These are phyloP conservation scores for Buddleja alternifolia DNA, from an alignment of 257 asterid species.

Conservation along the genomic window DNA sequence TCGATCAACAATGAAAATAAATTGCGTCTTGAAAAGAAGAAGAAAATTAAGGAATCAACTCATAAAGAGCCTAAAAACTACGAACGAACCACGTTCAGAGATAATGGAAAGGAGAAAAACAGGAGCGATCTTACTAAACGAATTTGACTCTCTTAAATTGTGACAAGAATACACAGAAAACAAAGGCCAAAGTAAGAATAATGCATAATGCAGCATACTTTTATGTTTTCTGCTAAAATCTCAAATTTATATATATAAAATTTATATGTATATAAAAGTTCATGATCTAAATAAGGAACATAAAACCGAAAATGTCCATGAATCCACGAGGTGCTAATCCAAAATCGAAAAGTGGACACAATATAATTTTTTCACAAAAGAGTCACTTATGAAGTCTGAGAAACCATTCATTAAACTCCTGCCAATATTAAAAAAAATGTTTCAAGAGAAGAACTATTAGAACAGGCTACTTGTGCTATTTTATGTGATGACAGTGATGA, in stretches of 20 bases:
- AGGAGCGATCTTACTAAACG: background rate
- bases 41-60: background rate
- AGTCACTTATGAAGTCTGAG: background rate
- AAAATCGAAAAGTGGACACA: background rate
- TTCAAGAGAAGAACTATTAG: background rate
- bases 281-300: no score
- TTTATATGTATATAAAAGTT: no score
- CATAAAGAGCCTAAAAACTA: background rate
- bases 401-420: background rate
- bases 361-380: background rate
- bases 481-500: background rate
- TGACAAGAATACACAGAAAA: background rate
- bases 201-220: background rate
- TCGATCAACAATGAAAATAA: background rate
- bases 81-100: background rate
- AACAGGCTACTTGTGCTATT: background rate
- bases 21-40: no score
- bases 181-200: background rate
- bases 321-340: slow-evolving; percentile 11
- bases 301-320: background rate
- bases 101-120: background rate
- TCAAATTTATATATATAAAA: background rate
- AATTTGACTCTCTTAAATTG: background rate
- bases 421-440: background rate
- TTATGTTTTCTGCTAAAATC: background rate